These are phyloP conservation scores for Aspergillus alliaceus DNA, from an alignment of 2,329 filamentous ascomycete species.

Conservation along the genomic window DNA sequence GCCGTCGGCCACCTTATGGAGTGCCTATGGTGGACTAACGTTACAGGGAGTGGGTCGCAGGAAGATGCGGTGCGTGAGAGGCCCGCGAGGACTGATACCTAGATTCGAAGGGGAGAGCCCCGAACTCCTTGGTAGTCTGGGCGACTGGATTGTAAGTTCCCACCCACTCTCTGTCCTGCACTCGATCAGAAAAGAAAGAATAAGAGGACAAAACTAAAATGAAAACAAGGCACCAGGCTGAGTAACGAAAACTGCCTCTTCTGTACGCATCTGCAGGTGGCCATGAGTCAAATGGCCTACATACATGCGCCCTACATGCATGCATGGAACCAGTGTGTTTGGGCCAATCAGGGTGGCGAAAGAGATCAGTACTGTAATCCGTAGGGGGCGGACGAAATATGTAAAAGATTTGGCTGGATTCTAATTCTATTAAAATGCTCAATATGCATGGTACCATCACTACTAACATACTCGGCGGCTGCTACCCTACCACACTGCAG, in stretches of 20 bases:
- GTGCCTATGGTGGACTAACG: no score
- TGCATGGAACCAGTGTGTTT: constrained; percentile 13
- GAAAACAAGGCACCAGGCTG: background rate
- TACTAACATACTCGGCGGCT: constrained; percentile 1
- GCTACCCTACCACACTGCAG: constrained; percentile 5
- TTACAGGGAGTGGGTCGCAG: constrained; percentile 6
- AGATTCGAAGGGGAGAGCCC: background rate
- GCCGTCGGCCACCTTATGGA: no score
- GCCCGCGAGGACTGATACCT: background rate
- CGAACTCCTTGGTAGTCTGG: background rate
- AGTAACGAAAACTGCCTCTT: background rate
- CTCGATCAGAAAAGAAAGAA: no score
- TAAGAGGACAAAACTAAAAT: no score
- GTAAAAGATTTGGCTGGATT: background rate
- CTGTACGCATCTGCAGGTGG: constrained; percentile 12
- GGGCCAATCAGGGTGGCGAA: constrained; percentile 4
- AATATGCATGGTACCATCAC: constrained; percentile 1
- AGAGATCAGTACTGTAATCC: background rate
- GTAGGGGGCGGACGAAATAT: background rate
- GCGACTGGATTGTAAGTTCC: background rate
- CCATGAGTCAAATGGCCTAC: constrained; percentile 19
- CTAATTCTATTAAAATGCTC: background rate
- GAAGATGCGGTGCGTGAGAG: background rate
- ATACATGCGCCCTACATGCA: constrained; percentile 15
- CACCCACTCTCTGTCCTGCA: background rate